Evolutionary conservation across 805 yeast species (phyloP).

Genomic region (Saccharomyces mikatae): DNA sequence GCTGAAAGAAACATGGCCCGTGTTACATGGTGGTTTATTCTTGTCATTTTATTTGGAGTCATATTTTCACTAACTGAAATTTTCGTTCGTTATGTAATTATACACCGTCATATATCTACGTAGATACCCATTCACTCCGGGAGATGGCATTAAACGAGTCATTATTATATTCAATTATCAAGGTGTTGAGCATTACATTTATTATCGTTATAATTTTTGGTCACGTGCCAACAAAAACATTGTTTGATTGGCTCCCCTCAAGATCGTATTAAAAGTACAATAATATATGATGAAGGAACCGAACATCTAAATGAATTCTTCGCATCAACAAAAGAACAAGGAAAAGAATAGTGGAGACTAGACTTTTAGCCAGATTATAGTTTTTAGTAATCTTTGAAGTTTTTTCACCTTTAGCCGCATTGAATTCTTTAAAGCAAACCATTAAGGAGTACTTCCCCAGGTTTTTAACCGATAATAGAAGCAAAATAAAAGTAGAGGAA

Average conservation of each 20-base stretch:
- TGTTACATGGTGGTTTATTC: slow-evolving; percentile 82
- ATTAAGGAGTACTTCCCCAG: background rate
- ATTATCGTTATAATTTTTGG: background rate
- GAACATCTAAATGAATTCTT: background rate
- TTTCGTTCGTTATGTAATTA: slow-evolving; percentile 46
- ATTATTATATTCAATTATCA: background rate
- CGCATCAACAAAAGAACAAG: background rate
- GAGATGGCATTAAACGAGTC: background rate
- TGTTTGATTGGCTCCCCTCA: background rate
- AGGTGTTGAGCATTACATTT: background rate
- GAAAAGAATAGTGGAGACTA: background rate
- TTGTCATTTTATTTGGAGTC: slow-evolving; percentile 71
- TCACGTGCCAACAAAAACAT: background rate
- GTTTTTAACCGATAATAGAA: background rate
- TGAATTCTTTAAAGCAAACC: background rate
- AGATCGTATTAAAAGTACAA: background rate
- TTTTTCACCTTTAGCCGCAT: background rate
- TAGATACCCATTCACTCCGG: background rate
- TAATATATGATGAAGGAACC: background rate
- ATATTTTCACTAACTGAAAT: slow-evolving; percentile 71
- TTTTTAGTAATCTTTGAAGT: background rate
- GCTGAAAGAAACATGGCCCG: slow-evolving; percentile 89
- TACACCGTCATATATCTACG: slow-evolving; percentile 18
- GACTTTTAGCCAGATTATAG: background rate
- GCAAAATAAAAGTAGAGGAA: background rate